Evolutionary conservation across 2,329 filamentous ascomycete genomes (phyloP).

Genomic region (Sporothrix schenckii): DNA sequence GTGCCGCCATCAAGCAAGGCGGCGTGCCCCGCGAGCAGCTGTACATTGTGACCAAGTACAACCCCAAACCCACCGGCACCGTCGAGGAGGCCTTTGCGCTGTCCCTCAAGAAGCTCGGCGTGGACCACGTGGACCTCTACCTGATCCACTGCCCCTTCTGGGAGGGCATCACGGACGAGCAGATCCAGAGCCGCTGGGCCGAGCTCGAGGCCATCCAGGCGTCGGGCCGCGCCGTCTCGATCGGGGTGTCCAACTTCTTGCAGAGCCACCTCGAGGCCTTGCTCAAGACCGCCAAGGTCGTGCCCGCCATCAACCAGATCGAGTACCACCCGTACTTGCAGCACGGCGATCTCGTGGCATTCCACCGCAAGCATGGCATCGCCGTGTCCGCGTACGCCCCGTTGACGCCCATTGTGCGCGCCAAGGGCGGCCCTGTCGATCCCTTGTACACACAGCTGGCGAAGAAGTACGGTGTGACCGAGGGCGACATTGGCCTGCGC

Average conservation of each 20-base stretch:
- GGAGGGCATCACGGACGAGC: conserved; percentile 50
- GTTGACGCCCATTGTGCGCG: conserved; percentile 55
- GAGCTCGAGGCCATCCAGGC: conserved; percentile 67
- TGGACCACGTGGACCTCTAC: conserved; percentile 74
- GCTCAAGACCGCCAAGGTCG: conserved; percentile 61
- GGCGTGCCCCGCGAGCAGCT: conserved; percentile 67
- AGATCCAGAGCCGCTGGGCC: conserved; percentile 63
- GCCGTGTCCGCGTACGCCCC: conserved; percentile 59
- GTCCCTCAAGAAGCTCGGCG: conserved; percentile 65
- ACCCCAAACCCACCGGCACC: conserved; percentile 44
- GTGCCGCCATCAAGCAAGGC: conserved; percentile 68
- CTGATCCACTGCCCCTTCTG: conserved; percentile 63
- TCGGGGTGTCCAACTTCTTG: conserved; percentile 78
- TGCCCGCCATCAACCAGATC: conserved; percentile 77
- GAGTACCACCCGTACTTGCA: conserved; percentile 78
- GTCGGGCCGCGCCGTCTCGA: conserved; percentile 66
- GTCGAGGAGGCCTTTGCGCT: conserved; percentile 57
- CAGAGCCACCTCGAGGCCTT: conserved; percentile 58
- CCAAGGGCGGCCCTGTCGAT: conserved; percentile 58
- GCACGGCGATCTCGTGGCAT: conserved; percentile 61
- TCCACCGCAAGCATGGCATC: conserved; percentile 61
- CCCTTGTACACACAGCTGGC: conserved; percentile 55
- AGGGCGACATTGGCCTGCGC: conserved; percentile 60
- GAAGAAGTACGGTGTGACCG: conserved; percentile 60
- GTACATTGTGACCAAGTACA: conserved; percentile 67